A percentile compares a stretch with the other conserved stretches of the same genome.
Conservation (phyloP, 2,329 filamentous ascomycete species). For the Arthrobotrys pseudoclavata region DNA sequence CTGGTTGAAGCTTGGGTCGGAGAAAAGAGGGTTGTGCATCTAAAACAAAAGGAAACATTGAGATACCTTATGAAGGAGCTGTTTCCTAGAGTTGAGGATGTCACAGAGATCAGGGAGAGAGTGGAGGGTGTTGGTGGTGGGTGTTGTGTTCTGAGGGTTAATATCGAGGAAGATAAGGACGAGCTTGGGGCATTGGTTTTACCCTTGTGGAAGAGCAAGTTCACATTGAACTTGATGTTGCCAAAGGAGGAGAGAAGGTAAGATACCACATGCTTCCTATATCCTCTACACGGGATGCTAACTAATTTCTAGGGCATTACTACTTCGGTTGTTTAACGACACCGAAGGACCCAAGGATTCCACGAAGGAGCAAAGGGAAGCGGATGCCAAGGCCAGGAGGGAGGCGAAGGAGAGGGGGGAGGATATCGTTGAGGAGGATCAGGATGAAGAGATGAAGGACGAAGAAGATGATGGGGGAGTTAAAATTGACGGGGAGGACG, state of each 20-base stretch:
- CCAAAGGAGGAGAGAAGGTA: conserved; percentile 89
- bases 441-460: conserved; percentile 65
- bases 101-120: conserved; percentile 86
- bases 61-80: conserved; percentile 89
- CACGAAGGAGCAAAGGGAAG: conserved; percentile 70
- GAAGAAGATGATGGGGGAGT: conserved; percentile 60
- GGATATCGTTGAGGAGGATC: conserved; percentile 64
- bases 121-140: conserved; percentile 86
- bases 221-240: conserved; percentile 95
- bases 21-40: conserved; percentile 78
- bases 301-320: conserved; percentile 76
- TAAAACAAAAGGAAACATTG: conserved; percentile 84
- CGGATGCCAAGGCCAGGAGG: conserved; percentile 64
- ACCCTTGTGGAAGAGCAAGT: conserved; percentile 92
- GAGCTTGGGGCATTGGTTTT: conserved; percentile 79
- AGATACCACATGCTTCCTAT: conserved; percentile 15
- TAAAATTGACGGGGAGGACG: conserved; percentile 10
- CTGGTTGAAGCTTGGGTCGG: conserved; percentile 93
- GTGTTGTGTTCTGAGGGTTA: conserved; percentile 88
- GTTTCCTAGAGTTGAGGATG: conserved; percentile 88
- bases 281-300: background rate
- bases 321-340: conserved; percentile 91
- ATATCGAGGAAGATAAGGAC: conserved; percentile 72
- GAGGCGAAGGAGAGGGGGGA: conserved; percentile 59
- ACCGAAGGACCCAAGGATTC: conserved; percentile 84